Evolutionary conservation across 192 early-diverging fungal species (phyloP), one percentile per base, ranked within the genome.

Genomic region (Powellomyces hirtus): DNA sequence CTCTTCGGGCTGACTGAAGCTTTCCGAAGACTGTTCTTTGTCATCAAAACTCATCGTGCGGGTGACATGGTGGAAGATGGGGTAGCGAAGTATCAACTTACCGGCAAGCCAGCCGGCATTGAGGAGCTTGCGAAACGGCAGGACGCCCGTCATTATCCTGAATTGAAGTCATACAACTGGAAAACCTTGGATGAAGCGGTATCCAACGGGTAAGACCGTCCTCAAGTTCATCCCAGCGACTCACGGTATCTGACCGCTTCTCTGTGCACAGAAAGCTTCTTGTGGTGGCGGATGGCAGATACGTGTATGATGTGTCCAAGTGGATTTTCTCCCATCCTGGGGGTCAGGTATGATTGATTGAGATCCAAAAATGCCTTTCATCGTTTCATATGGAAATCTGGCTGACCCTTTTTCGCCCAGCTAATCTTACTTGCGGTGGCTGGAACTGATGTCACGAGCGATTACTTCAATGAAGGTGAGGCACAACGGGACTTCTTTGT

Each of bases 281-380:
- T 34, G 79, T 81, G 0, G 77, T 81, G 18, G 79, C 64, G 8
- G 78, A 81, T 38, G 56, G 66, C 6, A 58, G 65, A 24, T 81
- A 80, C 50, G 77, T 80, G 4, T 80, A 80, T 59, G 77, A 78
- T 62, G 57, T 74, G 29, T 66, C 72, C 0, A 53, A 75, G 22
- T 80, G 77, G 79, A 64, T 73, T 34, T 33, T 26, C 14, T 51
- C 65, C n/a, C 79, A 81, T 60, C 79, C 79, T 2, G 78, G 78
- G 26, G 78, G 78, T 31, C 75, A 76, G 38, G n/a, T n/a, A n/a
- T n/a, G n/a, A n/a, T n/a, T n/a, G n/a, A n/a, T n/a, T n/a, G n/a
- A n/a, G n/a, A 65, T 79, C 30, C 29, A 29, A 1, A 26, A 18
- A 8, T 42, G 29, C 24, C 59, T 36, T 13, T 20, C 59, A 11